Evolutionary conservation across 805 yeast species (phyloP).

Genomic region (Starmerella davenportii): DNA sequence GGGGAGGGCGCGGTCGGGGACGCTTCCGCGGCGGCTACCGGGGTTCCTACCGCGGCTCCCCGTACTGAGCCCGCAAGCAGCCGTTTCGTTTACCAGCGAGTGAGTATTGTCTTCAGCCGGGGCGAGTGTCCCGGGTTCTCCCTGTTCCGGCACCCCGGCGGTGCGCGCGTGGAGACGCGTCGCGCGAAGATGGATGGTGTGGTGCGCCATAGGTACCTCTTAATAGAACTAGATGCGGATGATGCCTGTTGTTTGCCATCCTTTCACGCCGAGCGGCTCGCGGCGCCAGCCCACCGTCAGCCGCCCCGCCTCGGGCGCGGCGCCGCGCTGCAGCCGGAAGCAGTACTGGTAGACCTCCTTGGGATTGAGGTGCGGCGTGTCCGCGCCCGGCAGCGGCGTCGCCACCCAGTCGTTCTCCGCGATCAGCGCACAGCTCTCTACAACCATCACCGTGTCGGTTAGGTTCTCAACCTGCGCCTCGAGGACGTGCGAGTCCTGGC

Average conservation of each 20-base stretch:
- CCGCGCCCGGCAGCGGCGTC: conserved; percentile 2
- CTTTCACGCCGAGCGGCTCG: conserved; percentile 24
- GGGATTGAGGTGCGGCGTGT: conserved; percentile 16
- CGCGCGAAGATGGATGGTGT: too few species aligned
- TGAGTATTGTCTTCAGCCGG: too few species aligned
- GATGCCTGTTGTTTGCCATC: conserved; percentile 18
- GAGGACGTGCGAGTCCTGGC: conserved; percentile 10
- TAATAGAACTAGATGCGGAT: conserved; percentile 11
- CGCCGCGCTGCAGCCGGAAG: conserved; percentile 14
- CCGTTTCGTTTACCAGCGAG: not conserved
- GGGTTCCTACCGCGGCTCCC: conserved; percentile 18
- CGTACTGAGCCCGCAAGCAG: conserved; percentile 30
- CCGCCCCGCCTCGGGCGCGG: conserved; percentile 10
- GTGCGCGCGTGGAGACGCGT: too few species aligned
- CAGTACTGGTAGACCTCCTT: conserved; percentile 19
- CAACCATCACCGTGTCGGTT: conserved; percentile 17
- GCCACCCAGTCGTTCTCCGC: conserved; percentile 17
- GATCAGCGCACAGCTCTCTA: conserved; percentile 19
- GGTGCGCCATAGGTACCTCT: too few species aligned
- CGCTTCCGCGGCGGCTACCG: conserved; percentile 22
- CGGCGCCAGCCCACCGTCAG: conserved; percentile 22
- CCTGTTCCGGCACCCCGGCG: too few species aligned
- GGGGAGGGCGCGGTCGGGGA: conserved; percentile 26
- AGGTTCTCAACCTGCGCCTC: conserved; percentile 24
- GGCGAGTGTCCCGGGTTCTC: too few species aligned